Evolutionary conservation across 225 moss, liverwort and hornwort genomes (phyloP), one percentile per base, ranked within the genome.

Genomic region (Physcomitrium patens): DNA sequence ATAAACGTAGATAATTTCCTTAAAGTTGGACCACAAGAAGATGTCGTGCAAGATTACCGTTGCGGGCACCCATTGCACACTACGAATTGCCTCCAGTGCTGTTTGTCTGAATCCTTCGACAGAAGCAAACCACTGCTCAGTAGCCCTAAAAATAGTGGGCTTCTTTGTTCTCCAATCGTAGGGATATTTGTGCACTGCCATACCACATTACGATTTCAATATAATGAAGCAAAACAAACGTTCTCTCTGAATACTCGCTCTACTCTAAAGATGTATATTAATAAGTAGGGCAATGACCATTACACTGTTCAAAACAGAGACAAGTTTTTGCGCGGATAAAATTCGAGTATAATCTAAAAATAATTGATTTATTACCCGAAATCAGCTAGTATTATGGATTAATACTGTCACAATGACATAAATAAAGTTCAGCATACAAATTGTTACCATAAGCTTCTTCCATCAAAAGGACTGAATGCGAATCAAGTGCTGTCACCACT

Each of bases 91-190:
- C 68, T 94, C 84, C n/a, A 99, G 79, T 45, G 91, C 94, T 75
- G 86, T 86, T 78, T 91, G 79, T 59, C 93, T 87, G 64, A 99
- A 99, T 55, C 91, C 94, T 80, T 99, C 97, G 48, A 99, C 94
- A 64, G 97, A 99, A 42, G 97, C 94, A 86, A 99, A 99, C 97
- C 97, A 99, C 76, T 99, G 97, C 70, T 99, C 97, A 66, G 97
- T 99, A 55, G 97, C 97, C 78, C 97, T 86, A 73, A 99, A 93
- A 74, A 95, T 99, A n/a, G 94, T 94, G 14, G 97, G 97, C 78
- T 99, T 85, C 82, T 94, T 99, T 22, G 94, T 94, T 24, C 97
- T 90, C 97, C 97, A 99, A 84, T 99, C 97, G 73, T 99, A 99
- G 8, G 97, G 97, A 79, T 99, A 99, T 74, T 99, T 99, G 80